A percentile compares a stretch with the other conserved stretches of the same genome.
phyloP scores from a whole-genome alignment of 2,329 filamentous ascomycete genomes.

The Fusarium cyanostomum region DNA sequence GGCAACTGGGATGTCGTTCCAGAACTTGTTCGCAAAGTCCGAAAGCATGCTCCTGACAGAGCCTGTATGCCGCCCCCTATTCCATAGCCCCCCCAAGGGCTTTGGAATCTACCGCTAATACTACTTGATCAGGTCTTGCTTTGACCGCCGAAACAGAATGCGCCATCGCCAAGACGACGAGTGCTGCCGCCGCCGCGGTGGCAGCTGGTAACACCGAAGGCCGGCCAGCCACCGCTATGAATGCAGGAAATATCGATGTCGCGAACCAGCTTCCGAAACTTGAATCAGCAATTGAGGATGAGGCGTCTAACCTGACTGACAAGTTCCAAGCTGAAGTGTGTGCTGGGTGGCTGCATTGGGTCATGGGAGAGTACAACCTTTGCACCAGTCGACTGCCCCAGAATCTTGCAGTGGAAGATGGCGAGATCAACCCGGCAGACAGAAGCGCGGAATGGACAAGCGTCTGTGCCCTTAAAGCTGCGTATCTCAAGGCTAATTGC shows the following conservation, averaged over 20 bases:
- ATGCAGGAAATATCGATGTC: slow-evolving; percentile 57
- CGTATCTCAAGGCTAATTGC: slow-evolving; percentile 78
- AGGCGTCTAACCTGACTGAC: slow-evolving; percentile 64
- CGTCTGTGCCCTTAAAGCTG: slow-evolving; percentile 81
- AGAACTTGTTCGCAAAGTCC: slow-evolving; percentile 90
- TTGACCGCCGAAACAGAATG: slow-evolving; percentile 75
- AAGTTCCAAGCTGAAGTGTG: slow-evolving; percentile 84
- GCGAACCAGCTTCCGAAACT: slow-evolving; percentile 60
- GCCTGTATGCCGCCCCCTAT: slow-evolving; percentile 69
- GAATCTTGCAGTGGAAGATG: slow-evolving; percentile 65
- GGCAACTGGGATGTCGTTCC: slow-evolving; percentile 87
- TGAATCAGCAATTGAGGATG: slow-evolving; percentile 66
- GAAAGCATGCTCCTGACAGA: slow-evolving; percentile 89
- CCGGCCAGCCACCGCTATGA: slow-evolving; percentile 54
- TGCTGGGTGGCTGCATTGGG: slow-evolving; percentile 86
- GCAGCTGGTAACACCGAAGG: slow-evolving; percentile 33
- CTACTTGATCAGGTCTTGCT: slow-evolving; percentile 65
- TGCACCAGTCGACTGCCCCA: slow-evolving; percentile 67
- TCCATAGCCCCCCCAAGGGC: slow-evolving; percentile 7
- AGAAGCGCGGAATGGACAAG: slow-evolving; percentile 78
- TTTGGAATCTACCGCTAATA: slow-evolving; percentile 19
- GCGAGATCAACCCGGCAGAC: slow-evolving; percentile 61
- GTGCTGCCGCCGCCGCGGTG: slow-evolving; percentile 42
- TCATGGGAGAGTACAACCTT: slow-evolving; percentile 72
- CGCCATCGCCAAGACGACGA: slow-evolving; percentile 66